Base-by-base conservation (phyloP, 225 moss, liverwort and hornwort species). In the Asterella californica region DNA sequence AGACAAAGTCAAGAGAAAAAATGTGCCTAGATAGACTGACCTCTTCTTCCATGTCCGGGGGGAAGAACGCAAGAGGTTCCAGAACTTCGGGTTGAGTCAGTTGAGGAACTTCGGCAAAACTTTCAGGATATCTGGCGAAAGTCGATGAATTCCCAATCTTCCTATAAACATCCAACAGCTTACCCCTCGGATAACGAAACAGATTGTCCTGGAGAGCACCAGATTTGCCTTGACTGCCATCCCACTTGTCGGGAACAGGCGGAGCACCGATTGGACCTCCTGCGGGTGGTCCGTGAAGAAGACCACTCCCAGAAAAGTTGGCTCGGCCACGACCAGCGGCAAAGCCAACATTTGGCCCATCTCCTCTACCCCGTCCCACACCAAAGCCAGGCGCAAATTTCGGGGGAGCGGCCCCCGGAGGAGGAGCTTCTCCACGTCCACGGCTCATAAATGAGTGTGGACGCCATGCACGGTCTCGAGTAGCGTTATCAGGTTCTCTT, bases 21-120 rank as follows among this genome's bases (percentile, higher is more conserved):
- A 73, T 27, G 17, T 12, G 70, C 42, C 46, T 24, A 71, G 0
- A 27, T 11, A 72, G 29, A 64, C 48, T 32, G 65, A 95, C 99
- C 99, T 95, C 99, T 84, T 99, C 99, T 74, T 99, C 99, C 86
- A 88, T 36, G 34, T 95, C 95, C 10, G 99, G 99, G 70, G 93
- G 89, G 79, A 91, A 89, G 70, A 99, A 99, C n/a, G 99, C 99
- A 88, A 99, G 89, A 48, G 99, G 99, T 86, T 95, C 99, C 84
- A 95, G 84, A 45, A 92, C 88, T 69, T 93, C 93, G 72, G 85
- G 82, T 70, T 95, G 95, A 36, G 93, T 90, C 57, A 99, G 90
- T 70, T 95, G 99, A 71, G 90, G 76, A 54, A 99, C 92, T 84
- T 99, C 99, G 49, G 80, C 77, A 78, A 99, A 99, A 21, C 89